Percentiles rank a stretch among this genome's conserved stretches.
phyloP scores from a whole-genome alignment of 2,329 filamentous ascomycete species.

The Tolypocladium nubicola region DNA sequence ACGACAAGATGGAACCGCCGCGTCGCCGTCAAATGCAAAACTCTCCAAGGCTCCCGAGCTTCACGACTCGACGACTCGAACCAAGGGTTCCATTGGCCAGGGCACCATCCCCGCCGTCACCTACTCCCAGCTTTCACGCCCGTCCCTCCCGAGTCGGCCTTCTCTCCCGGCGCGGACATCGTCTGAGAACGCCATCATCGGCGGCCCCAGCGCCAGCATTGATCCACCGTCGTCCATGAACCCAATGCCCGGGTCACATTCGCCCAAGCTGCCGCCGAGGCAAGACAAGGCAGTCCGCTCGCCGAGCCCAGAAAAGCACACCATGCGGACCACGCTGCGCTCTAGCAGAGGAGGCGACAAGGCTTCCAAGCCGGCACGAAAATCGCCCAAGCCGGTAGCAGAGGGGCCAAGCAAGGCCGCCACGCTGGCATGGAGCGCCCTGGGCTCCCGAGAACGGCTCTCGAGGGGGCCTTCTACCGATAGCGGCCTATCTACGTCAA shows the following conservation, averaged over 20 bases:
- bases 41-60: constrained; percentile 12
- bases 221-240: constrained; percentile 5
- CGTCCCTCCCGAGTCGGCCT: constrained; percentile 46
- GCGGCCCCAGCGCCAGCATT: constrained; percentile 2
- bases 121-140: constrained; percentile 73
- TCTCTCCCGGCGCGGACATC: constrained; percentile 42
- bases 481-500: constrained; percentile 8
- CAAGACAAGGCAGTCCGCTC: constrained; percentile 32
- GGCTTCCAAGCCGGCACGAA: constrained; percentile 25
- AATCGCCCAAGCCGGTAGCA: constrained; percentile 27
- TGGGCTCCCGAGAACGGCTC: constrained; percentile 28
- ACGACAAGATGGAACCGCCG: constrained; percentile 27
- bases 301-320: constrained; percentile 50
- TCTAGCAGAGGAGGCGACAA: constrained; percentile 35
- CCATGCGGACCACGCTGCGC: constrained; percentile 51
- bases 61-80: constrained; percentile 10
- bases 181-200: constrained; percentile 33
- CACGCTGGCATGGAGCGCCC: constrained; percentile 48
- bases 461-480: constrained; percentile 15
- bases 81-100: constrained; percentile 60
- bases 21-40: constrained; percentile 3
- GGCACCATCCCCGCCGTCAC: constrained; percentile 73
- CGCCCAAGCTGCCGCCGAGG: constrained; percentile 20
- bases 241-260: constrained; percentile 17
- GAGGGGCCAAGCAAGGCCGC: constrained; percentile 55